Evolutionary conservation across 306 rosid species (phyloP).

Genomic region (Vicia sativa): DNA sequence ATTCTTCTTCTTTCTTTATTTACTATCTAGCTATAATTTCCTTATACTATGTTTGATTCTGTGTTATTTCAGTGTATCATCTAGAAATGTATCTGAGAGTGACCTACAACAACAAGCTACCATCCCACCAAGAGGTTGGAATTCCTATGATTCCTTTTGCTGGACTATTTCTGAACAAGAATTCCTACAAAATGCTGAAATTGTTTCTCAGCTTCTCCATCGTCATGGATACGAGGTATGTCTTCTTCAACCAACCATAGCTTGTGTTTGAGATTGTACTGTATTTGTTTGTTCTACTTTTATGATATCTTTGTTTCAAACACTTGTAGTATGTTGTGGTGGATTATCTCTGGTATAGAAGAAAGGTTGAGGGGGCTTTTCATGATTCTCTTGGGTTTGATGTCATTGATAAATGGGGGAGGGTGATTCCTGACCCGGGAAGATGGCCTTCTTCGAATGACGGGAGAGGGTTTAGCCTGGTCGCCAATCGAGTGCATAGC

Average conservation of each 20-base stretch:
- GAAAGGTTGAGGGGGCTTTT: conserved; percentile 69
- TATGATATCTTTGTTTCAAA: conserved; percentile 33
- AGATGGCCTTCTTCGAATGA: conserved; percentile 88
- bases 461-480: conserved; percentile 73
- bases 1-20: background rate
- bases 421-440: conserved; percentile 78
- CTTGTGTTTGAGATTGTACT: conserved; percentile 7
- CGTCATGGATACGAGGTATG: conserved; percentile 53
- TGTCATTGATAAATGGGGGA: conserved; percentile 94
- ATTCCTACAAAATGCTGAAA: conserved; percentile 63
- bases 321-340: conserved; percentile 81
- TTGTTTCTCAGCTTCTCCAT: conserved; percentile 44
- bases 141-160: conserved; percentile 83
- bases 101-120: conserved; percentile 49
- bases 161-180: conserved; percentile 88
- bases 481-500: conserved; percentile 70
- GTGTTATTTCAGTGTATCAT: conserved; percentile 56
- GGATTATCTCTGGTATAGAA: conserved; percentile 97
- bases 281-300: conserved; percentile 19
- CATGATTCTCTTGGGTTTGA: conserved; percentile 84
- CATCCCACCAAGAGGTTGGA: conserved; percentile 98
- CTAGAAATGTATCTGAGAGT: conserved; percentile 39
- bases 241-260: background rate
- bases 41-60: background rate
- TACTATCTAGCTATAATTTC: background rate